These are phyloP conservation scores for Westerdykella aurantiaca DNA, from an alignment of 2,329 filamentous ascomycete species.

Conservation along the genomic window DNA sequence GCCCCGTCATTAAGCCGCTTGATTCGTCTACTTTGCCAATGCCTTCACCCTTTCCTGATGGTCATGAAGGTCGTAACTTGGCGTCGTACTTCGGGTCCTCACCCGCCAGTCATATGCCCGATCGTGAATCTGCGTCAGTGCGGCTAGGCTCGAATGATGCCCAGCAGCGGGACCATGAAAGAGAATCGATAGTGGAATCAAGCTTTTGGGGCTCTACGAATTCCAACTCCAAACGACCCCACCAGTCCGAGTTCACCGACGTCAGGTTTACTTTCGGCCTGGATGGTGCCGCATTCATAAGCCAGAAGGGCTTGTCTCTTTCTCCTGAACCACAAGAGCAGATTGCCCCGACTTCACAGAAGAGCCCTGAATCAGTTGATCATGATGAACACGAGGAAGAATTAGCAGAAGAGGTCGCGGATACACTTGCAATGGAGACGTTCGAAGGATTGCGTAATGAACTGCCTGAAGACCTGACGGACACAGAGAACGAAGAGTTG, in stretches of 20 bases:
- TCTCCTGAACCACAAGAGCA: conserved; percentile 2
- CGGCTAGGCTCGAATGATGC: neutral
- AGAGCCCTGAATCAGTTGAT: neutral
- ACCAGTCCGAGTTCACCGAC: conserved; percentile 33
- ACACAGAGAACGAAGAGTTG: neutral
- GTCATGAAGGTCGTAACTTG: conserved; percentile 11
- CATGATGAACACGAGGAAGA: neutral
- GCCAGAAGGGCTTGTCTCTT: conserved; percentile 3
- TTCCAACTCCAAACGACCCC: conserved; percentile 21
- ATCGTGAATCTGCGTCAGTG: neutral
- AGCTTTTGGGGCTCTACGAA: conserved; percentile 33
- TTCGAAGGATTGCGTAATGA: neutral
- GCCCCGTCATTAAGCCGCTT: conserved; percentile 29
- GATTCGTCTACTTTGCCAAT: conserved; percentile 34
- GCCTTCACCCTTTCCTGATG: conserved; percentile 35
- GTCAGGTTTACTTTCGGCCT: conserved; percentile 34
- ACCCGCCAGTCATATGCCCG: conserved; percentile 3
- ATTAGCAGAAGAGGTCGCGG: neutral
- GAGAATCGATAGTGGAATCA: conserved; percentile 22
- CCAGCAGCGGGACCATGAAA: conserved; percentile 8
- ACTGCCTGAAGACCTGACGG: neutral
- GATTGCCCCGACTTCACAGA: conserved; percentile 7
- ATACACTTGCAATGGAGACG: neutral
- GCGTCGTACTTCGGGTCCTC: conserved; percentile 27
- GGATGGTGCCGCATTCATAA: conserved; percentile 25